These are phyloP conservation scores for Aspergillus caelatus DNA, from an alignment of 2,329 filamentous ascomycete genomes.

Conservation along the genomic window DNA sequence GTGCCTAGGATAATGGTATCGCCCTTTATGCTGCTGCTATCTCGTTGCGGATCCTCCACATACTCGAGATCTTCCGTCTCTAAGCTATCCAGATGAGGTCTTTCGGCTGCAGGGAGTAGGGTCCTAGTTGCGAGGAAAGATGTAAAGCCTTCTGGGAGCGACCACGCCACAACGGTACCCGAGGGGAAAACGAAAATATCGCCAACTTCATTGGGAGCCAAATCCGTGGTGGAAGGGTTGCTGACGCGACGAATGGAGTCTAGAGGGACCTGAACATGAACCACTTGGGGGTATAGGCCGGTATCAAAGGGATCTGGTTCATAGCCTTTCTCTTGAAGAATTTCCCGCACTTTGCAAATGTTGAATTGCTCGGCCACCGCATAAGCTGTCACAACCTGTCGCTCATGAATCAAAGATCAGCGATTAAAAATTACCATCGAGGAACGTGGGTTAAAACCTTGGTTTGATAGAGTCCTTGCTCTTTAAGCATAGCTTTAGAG, in stretches of 20 bases:
- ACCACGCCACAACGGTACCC: slow-evolving; percentile 91
- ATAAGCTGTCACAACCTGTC: slow-evolving; percentile 62
- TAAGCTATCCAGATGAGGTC: slow-evolving; percentile 69
- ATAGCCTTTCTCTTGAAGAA: slow-evolving; percentile 62
- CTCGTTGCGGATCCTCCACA: slow-evolving; percentile 70
- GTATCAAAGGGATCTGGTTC: slow-evolving; percentile 65
- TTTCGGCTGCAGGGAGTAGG: slow-evolving; percentile 74
- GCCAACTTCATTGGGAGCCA: slow-evolving; percentile 58
- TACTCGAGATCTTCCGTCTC: slow-evolving; percentile 93
- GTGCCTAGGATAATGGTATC: slow-evolving; percentile 90
- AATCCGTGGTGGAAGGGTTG: slow-evolving; percentile 42
- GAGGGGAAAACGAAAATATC: slow-evolving; percentile 97
- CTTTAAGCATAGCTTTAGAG: slow-evolving; percentile 44
- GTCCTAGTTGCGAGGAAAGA: slow-evolving; percentile 69
- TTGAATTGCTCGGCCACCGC: slow-evolving; percentile 70
- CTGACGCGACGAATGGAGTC: slow-evolving; percentile 49
- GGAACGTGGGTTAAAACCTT: slow-evolving; percentile 32
- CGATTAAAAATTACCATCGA: slow-evolving; percentile 18
- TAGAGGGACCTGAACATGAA: slow-evolving; percentile 59
- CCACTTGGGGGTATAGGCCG: slow-evolving; percentile 65
- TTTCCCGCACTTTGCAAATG: slow-evolving; percentile 58
- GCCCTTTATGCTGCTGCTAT: slow-evolving; percentile 77
- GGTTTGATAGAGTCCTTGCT: slow-evolving; percentile 39
- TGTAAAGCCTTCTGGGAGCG: slow-evolving; percentile 74
- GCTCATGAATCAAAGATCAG: slow-evolving; percentile 8